Conservation (phyloP, 768 basidiomycete species). For the Megacollybia marginata region DNA sequence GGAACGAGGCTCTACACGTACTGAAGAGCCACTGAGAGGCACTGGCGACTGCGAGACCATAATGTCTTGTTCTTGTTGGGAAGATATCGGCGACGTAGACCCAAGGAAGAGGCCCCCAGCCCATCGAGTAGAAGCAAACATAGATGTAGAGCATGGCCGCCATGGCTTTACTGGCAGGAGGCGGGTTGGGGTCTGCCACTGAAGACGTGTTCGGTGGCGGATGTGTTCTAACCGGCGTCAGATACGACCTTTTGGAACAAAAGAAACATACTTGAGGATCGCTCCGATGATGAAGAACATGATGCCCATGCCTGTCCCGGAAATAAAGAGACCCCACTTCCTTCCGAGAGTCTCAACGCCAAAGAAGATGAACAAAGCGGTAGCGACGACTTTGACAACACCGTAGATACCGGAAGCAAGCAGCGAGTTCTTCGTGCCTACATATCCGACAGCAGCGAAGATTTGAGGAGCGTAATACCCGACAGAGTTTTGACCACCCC, state of each 20-base stretch:
- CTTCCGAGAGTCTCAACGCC: conserved; percentile 64
- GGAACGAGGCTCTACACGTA: conserved; percentile 22
- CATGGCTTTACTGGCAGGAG: conserved; percentile 66
- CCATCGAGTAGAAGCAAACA: conserved; percentile 84
- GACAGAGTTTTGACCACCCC: conserved; percentile 80
- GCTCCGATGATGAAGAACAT: conserved; percentile 82
- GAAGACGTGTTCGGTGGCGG: conserved; percentile 35
- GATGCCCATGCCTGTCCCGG: conserved; percentile 71
- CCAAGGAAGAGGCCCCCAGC: conserved; percentile 56
- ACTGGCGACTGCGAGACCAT: conserved; percentile 68
- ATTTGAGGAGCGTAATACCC: conserved; percentile 72
- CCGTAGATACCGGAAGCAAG: conserved; percentile 69
- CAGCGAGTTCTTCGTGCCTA: conserved; percentile 48
- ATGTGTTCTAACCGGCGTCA: conserved; percentile 32
- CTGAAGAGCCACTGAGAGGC: conserved; percentile 80
- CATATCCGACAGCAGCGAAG: conserved; percentile 64
- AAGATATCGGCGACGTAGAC: conserved; percentile 81
- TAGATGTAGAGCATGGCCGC: conserved; percentile 83
- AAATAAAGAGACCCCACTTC: conserved; percentile 62
- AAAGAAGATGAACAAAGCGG: conserved; percentile 58
- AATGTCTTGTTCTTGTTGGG: conserved; percentile 77
- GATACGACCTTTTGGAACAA: too few relatives aligned
- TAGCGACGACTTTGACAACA: conserved; percentile 61
- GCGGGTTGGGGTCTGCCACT: conserved; percentile 23
- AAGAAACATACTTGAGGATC: conserved; percentile 44